Conservation (phyloP, 2,329 filamentous ascomycete genomes). For the Botrytis porri region DNA sequence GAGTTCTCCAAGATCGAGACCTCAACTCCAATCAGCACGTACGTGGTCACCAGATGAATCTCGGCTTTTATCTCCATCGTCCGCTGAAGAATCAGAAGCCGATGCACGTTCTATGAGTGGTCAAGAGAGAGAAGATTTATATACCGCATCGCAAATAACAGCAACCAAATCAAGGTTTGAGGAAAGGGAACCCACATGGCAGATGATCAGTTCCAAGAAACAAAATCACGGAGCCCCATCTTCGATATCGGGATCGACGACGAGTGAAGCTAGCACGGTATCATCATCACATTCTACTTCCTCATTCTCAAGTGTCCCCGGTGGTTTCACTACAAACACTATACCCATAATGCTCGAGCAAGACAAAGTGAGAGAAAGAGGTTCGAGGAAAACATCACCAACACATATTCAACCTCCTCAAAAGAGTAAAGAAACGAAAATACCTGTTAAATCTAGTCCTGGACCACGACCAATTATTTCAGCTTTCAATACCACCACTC, state of each 20-base stretch:
- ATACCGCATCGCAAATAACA: slow-evolving; percentile 6
- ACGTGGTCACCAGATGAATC: slow-evolving; percentile 30
- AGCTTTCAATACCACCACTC: slow-evolving; percentile 10
- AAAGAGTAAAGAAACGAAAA: neutral
- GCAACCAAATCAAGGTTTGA: slow-evolving; percentile 27
- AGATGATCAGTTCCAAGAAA: slow-evolving; percentile 29
- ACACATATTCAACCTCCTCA: neutral
- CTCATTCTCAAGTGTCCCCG: slow-evolving; percentile 9
- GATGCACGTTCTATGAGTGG: slow-evolving; percentile 7
- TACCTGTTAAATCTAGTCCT: neutral
- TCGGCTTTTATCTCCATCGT: slow-evolving; percentile 29
- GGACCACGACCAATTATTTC: slow-evolving; percentile 14
- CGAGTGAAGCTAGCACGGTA: slow-evolving; percentile 20
- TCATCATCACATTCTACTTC: slow-evolving; percentile 26
- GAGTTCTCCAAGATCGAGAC: slow-evolving; percentile 3
- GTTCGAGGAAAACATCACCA: neutral
- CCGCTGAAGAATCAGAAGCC: slow-evolving; percentile 21
- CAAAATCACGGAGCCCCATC: slow-evolving; percentile 15
- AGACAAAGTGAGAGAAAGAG: neutral
- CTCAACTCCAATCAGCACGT: slow-evolving; percentile 13
- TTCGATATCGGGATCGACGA: slow-evolving; percentile 23
- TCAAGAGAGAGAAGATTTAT: neutral
- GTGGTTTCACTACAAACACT: neutral
- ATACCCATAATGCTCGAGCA: neutral
- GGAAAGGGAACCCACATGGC: slow-evolving; percentile 30